phyloP scores from a whole-genome alignment of 768 basidiomycete genomes.

The Amanita rimosa region DNA sequence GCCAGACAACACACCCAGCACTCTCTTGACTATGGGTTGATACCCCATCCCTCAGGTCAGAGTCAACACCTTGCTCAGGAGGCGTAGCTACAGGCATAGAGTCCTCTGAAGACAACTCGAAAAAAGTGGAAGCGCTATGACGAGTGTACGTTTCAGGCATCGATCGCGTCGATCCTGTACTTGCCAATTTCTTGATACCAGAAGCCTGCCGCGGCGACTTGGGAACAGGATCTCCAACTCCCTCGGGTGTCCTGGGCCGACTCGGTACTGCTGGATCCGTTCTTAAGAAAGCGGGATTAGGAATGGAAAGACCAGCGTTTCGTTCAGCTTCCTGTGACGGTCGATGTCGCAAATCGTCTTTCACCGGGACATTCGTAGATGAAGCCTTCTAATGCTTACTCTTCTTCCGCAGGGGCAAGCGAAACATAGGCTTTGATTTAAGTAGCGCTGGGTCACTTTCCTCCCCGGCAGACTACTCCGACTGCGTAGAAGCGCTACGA shows the following conservation, averaged over 20 bases:
- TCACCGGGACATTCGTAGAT: slow-evolving; percentile 8
- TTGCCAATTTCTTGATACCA: neutral
- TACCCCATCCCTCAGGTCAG: slow-evolving; percentile 9
- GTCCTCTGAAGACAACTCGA: slow-evolving; percentile 59
- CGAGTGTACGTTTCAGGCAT: slow-evolving; percentile 34
- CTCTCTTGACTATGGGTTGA: slow-evolving; percentile 20
- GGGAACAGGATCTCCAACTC: neutral
- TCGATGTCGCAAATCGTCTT: slow-evolving; percentile 3
- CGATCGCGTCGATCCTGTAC: neutral
- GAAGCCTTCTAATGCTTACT: slow-evolving; percentile 15
- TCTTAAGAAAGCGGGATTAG: neutral
- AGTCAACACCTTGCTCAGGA: slow-evolving; percentile 30
- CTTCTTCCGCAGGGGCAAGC: slow-evolving; percentile 16
- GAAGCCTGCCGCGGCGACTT: slow-evolving; percentile 1
- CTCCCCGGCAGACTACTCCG: slow-evolving; percentile 11
- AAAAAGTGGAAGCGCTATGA: slow-evolving; percentile 47
- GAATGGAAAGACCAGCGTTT: neutral
- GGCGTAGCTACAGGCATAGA: slow-evolving; percentile 52
- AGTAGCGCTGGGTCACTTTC: slow-evolving; percentile 16
- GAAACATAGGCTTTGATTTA: slow-evolving; percentile 23
- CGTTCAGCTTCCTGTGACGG: slow-evolving; percentile 2
- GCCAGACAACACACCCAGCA: slow-evolving; percentile 25
- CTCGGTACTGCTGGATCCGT: neutral
- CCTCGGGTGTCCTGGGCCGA: neutral
- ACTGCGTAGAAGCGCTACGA: slow-evolving; percentile 1